phyloP scores from a whole-genome alignment of 2,329 filamentous ascomycete species.

The Byssothecium circinans region DNA sequence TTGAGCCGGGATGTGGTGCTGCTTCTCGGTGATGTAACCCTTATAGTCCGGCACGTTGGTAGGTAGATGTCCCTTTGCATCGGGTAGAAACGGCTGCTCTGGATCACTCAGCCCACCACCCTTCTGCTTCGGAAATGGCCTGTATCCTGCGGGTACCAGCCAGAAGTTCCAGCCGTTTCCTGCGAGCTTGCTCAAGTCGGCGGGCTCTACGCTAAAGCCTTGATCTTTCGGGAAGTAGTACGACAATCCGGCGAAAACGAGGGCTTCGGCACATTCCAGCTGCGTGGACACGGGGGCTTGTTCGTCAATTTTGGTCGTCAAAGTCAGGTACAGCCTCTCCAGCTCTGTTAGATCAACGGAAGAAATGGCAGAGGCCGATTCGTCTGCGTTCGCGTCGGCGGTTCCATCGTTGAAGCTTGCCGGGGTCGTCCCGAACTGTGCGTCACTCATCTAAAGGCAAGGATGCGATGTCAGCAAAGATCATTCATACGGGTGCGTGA shows the following conservation, averaged over 20 bases:
- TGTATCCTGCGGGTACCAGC: slow-evolving; percentile 9
- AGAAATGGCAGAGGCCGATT: too few species aligned
- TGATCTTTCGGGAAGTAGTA: slow-evolving; percentile 26
- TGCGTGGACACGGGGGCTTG: slow-evolving; percentile 9
- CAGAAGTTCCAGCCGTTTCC: slow-evolving; percentile 18
- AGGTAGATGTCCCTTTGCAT: background rate
- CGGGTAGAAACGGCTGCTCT: background rate
- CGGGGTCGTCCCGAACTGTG: too few species aligned
- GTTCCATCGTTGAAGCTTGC: too few species aligned
- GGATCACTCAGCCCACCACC: background rate
- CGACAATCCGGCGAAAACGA: slow-evolving; percentile 21
- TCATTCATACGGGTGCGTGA: background rate
- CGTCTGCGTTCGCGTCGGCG: too few species aligned
- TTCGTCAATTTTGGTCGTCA: background rate
- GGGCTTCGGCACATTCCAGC: slow-evolving; percentile 19
- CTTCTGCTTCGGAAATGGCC: slow-evolving; percentile 1
- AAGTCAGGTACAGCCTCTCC: too few species aligned
- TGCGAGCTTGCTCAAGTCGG: slow-evolving; percentile 10
- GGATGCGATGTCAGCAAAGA: background rate
- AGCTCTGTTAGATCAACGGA: too few species aligned
- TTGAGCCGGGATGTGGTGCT: slow-evolving; percentile 17
- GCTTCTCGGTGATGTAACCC: background rate
- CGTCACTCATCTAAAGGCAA: too few species aligned
- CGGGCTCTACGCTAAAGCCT: slow-evolving; percentile 18
- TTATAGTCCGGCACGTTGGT: background rate